Evolutionary conservation across 768 basidiomycete species (phyloP), one percentile per base, ranked within the genome.

Genomic region (Podaxis sp.): DNA sequence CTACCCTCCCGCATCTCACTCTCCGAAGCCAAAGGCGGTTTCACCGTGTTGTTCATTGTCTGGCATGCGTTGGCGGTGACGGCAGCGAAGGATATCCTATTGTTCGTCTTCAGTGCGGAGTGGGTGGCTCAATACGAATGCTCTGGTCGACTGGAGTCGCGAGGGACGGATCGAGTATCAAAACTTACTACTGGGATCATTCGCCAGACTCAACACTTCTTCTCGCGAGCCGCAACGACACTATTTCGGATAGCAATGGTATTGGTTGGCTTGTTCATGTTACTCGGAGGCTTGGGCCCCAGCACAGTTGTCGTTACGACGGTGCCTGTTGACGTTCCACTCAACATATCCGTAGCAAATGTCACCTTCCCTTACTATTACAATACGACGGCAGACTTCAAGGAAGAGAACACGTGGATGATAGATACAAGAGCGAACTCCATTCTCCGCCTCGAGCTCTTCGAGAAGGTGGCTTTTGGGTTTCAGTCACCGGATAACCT

Each of bases 381-480:
- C 44, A 19, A 46, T 19, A 19, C 17, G 44, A 46, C 7, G 13
- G 33, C 33, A 9, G 33, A 33, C 33, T 33, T 33, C 33, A 33
- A 33, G 33, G 8, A 33, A 33, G 8, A n/a, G 0, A 54, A 38
- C n/a, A 36, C 11, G 26, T n/a, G 6, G 15, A 8, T 54, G 15
- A 42, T 39, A 19, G 19, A 40, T 4, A 42, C 56, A 24, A 42
- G 56, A 44, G 56, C 40, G 5, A 57, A 26, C 22, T 40, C 42
- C 15, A 46, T 57, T 15, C 56, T 57, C 15, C 39, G 42, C 15
- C 56, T 57, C 3, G 40, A 57, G 56, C 56, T 57, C 24, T 57
- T 57, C 39, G 56, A 57, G 12, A 57, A 57, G 24, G 56, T 24
- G 5, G 24, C 39, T 12, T 57, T 57, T 28, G 42, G 56, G 2